phyloP scores from a whole-genome alignment of 2,329 filamentous ascomycete species.

The Monosporascus sp. region DNA sequence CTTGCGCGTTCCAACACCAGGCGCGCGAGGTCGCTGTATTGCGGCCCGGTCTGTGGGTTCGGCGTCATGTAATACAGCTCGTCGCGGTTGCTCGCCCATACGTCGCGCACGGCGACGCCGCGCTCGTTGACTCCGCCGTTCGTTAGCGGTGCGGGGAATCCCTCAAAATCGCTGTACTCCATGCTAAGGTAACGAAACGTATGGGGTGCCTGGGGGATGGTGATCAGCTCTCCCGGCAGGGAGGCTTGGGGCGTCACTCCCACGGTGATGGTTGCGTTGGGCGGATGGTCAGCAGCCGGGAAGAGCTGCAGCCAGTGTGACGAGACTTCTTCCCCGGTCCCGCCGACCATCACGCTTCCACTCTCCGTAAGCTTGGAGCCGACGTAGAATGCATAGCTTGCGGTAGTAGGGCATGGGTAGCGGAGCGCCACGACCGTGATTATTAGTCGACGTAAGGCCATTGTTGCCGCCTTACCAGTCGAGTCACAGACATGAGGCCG shows the following conservation, averaged over 20 bases:
- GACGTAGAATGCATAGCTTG: slow-evolving; percentile 45
- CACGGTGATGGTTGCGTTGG: slow-evolving; percentile 37
- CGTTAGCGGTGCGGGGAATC: slow-evolving; percentile 37
- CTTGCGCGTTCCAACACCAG: slow-evolving; percentile 34
- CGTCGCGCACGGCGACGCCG: slow-evolving; percentile 35
- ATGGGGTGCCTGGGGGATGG: slow-evolving; percentile 20
- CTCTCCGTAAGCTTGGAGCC: slow-evolving; percentile 39
- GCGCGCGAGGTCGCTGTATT: slow-evolving; percentile 36
- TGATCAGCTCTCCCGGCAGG: slow-evolving; percentile 25
- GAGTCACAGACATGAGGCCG: neutral
- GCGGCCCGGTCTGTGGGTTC: slow-evolving; percentile 33
- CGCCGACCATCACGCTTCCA: slow-evolving; percentile 38
- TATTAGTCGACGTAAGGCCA: neutral
- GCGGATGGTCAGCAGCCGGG: slow-evolving; percentile 32
- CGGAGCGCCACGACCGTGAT: slow-evolving; percentile 1
- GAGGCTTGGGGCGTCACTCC: slow-evolving; percentile 35
- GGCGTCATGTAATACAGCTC: slow-evolving; percentile 36
- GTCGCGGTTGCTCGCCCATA: slow-evolving; percentile 34
- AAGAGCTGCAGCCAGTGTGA: slow-evolving; percentile 43
- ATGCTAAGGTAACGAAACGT: slow-evolving; percentile 24
- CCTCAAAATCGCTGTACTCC: slow-evolving; percentile 33
- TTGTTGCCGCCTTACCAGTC: neutral
- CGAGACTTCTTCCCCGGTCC: slow-evolving; percentile 42
- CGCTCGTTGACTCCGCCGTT: slow-evolving; percentile 39
- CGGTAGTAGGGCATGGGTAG: slow-evolving; percentile 12